Evolutionary conservation across 352 stramenopile species (phyloP), one percentile per base, ranked within the genome.

Genomic region (Globisporangium recalcitrans): DNA sequence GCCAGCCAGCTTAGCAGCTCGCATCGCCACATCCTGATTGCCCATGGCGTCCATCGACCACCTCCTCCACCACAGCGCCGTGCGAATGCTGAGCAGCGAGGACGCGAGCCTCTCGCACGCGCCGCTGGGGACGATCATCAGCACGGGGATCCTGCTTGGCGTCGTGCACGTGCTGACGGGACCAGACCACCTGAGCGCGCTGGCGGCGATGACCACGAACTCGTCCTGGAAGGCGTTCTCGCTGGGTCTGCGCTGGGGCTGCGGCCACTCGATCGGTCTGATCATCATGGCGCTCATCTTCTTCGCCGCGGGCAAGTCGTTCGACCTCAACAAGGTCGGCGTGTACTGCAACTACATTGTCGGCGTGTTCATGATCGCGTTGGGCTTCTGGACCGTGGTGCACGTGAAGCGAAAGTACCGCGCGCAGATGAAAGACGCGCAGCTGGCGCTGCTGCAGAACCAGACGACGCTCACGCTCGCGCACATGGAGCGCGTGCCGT

Each of bases 211-310:
- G 62, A 88, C 79, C 24, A 83, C 85, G 7, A 84, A 73, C 40
- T 88, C 78, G 4, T 95, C 81, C n/a, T 91, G 75, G 69, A 71
- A 73, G 24, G 81, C 87, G 1, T 97, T 97, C 65, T 70, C 75
- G 16, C 75, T 97, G 3, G 90, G 90, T 13, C 73, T 97, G 21
- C 85, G 87, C 72, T 98, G 91, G 91, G 93, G 93, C 19, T 80
- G 91, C 32, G 91, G 93, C 31, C 91, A 98, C 71, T 93, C 77
- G 16, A 85, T 92, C 24, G 93, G 93, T 1, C 74, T 98, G 26
- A 58, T 98, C 53, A 58, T 91, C 65, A 91, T 93, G 85, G 93
- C 72, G 60, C 69, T 81, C 52, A 84, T 82, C 65, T 96, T 84
- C 75, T 96, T 82, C 76, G 91, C 74, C 10, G 71, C 63, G 27